A percentile compares a stretch with the other conserved stretches of the same genome.
Conservation (phyloP, 352 stramenopile genomes). For the Achlya hypogyna region DNA sequence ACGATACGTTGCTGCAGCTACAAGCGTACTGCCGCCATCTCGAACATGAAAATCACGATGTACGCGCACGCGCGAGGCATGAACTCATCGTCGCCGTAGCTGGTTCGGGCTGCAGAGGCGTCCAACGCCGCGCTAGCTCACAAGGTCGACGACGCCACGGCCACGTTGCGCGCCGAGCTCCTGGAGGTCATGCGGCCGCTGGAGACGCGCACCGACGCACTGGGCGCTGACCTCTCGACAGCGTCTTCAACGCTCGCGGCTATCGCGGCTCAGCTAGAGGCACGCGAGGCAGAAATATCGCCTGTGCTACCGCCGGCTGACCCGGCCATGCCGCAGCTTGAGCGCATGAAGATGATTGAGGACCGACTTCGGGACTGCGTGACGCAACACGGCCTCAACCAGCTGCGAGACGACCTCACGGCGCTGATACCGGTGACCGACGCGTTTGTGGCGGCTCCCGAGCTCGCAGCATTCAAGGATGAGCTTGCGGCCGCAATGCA, state of each 20-base stretch:
- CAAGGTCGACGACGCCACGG: background rate
- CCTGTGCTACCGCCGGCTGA: background rate
- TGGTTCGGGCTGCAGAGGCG: background rate
- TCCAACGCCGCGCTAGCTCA: background rate
- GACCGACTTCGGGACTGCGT: background rate
- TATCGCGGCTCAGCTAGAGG: background rate
- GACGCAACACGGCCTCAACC: background rate
- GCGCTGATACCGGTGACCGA: background rate
- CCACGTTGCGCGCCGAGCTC: conserved; percentile 7
- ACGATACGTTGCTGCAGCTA: conserved; percentile 7
- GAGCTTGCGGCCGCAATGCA: conserved; percentile 1
- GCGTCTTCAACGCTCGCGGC: background rate
- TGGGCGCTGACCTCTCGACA: background rate
- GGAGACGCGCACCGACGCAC: background rate
- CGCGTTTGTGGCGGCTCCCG: background rate
- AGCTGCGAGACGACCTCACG: background rate
- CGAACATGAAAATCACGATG: background rate
- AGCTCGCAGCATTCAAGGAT: background rate
- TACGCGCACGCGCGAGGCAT: background rate
- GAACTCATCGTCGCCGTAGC: background rate
- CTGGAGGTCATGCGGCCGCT: conserved; percentile 17
- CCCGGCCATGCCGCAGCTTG: background rate
- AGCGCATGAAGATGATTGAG: background rate
- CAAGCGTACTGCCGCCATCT: background rate
- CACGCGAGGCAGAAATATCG: background rate